A percentile compares a stretch with the other conserved stretches of the same genome.
Conservation (phyloP, 495 filamentous ascomycete genomes). For the Aspergillus hancockii region DNA sequence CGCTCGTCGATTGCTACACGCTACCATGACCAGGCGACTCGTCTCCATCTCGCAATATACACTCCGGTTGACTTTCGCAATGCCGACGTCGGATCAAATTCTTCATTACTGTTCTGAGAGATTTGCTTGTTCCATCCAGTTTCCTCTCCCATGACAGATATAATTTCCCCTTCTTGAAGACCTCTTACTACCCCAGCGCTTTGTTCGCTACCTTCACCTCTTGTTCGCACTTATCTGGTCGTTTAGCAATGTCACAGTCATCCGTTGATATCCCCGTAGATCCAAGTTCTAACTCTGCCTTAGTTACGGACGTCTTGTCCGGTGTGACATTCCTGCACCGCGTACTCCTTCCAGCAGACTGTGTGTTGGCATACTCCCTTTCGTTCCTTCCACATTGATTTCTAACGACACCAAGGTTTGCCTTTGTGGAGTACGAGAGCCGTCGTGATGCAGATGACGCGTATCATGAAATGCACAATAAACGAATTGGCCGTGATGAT, state of each 20-base stretch:
- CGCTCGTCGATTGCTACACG: conserved; percentile 54
- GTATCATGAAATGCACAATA: conserved; percentile 99
- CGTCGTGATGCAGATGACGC: conserved; percentile 98
- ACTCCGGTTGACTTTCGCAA: conserved; percentile 16
- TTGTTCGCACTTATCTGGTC: neutral
- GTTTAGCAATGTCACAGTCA: neutral
- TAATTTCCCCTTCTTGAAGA: neutral
- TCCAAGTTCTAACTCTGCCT: neutral
- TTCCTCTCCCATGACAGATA: neutral
- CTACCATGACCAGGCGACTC: conserved; percentile 32
- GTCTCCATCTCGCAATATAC: conserved; percentile 24
- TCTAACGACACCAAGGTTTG: conserved; percentile 65
- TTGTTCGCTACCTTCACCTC: neutral
- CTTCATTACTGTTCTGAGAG: conserved; percentile 11
- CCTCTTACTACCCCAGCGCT: neutral
- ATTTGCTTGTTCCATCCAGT: conserved; percentile 9
- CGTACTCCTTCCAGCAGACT: conserved; percentile 88
- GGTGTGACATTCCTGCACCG: conserved; percentile 97
- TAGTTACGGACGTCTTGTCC: conserved; percentile 97
- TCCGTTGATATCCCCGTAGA: neutral
- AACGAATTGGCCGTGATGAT: conserved; percentile 95
- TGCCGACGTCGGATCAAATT: conserved; percentile 19
- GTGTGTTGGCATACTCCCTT: conserved; percentile 59
- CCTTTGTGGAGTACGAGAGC: conserved; percentile 99
- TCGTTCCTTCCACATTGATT: conserved; percentile 13